Evolutionary conservation across 1,139 yeast species (phyloP).

Genomic region (Sugiyamaella sp.): DNA sequence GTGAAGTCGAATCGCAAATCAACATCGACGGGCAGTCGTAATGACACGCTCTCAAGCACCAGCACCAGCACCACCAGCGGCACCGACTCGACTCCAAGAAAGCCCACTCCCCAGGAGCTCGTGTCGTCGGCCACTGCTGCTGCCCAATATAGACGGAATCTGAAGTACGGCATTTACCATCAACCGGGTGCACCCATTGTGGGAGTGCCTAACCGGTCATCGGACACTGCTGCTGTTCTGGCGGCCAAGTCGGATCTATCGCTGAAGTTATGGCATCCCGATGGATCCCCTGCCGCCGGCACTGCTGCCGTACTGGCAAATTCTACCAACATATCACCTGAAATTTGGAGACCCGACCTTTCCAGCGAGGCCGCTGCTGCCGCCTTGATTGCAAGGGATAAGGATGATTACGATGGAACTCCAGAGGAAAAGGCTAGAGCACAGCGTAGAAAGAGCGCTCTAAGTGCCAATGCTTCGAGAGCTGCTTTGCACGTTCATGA

Average conservation of each 20-base stretch:
- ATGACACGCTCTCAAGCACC: slow-evolving; percentile 9
- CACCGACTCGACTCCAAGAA: slow-evolving; percentile 2
- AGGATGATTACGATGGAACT: slow-evolving; percentile 24
- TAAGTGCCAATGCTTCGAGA: slow-evolving; percentile 30
- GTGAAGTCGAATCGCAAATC: slow-evolving; percentile 10
- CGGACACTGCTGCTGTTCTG: slow-evolving; percentile 44
- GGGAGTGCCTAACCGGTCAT: slow-evolving; percentile 57
- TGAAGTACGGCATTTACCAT: slow-evolving; percentile 72
- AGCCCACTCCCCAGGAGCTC: slow-evolving; percentile 23
- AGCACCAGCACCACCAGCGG: slow-evolving; percentile 4
- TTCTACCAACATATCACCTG: slow-evolving; percentile 36
- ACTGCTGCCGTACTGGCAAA: slow-evolving; percentile 46
- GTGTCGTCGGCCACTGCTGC: slow-evolving; percentile 36
- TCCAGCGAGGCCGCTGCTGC: slow-evolving; percentile 50
- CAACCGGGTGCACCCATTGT: slow-evolving; percentile 68
- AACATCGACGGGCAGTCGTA: slow-evolving; percentile 4
- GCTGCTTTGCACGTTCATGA: slow-evolving; percentile 41
- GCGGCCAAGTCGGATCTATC: slow-evolving; percentile 43
- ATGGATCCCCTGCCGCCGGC: slow-evolving; percentile 39
- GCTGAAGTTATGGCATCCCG: slow-evolving; percentile 44
- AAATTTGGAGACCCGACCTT: slow-evolving; percentile 40
- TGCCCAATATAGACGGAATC: slow-evolving; percentile 63
- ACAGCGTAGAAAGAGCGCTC: slow-evolving; percentile 21
- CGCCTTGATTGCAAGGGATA: slow-evolving; percentile 51
- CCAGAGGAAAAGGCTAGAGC: slow-evolving; percentile 22